Conservation (phyloP, 192 early-diverging fungal genomes). For the Coemansia sp. region DNA sequence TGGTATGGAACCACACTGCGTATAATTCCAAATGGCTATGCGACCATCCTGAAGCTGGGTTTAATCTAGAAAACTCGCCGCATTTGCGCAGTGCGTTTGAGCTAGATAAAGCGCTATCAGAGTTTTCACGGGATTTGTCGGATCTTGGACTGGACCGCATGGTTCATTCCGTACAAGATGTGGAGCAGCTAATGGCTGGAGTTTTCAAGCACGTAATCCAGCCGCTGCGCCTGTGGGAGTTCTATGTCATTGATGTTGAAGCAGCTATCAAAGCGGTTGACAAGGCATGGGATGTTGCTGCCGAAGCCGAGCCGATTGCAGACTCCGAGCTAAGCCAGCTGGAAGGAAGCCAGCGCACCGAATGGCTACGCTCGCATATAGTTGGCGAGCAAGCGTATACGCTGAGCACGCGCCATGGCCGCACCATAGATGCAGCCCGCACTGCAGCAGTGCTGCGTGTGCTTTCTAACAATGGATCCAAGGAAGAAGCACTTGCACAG, state of each 20-base stretch:
- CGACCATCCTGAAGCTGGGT: constrained; percentile 96
- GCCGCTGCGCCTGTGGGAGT: constrained; percentile 82
- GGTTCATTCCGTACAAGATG: constrained; percentile 64
- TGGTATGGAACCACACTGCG: constrained; percentile 99
- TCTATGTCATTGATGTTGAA: constrained; percentile 74
- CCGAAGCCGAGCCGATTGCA: background rate
- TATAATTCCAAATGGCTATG: constrained; percentile 89
- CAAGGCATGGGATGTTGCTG: constrained; percentile 33
- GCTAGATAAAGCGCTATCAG: constrained; percentile 80
- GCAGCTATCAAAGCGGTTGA: constrained; percentile 42
- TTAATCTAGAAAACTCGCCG: constrained; percentile 91
- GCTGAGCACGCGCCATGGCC: constrained; percentile 43
- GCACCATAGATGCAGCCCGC: constrained; percentile 30
- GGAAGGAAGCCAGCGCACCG: constrained; percentile 22
- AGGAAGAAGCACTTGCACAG: constrained; percentile 36
- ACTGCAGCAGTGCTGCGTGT: constrained; percentile 32
- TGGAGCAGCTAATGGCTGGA: constrained; percentile 63
- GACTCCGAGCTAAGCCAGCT: constrained; percentile 19
- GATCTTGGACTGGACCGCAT: constrained; percentile 52
- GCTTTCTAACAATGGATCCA: constrained; percentile 20
- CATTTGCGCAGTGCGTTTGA: constrained; percentile 91
- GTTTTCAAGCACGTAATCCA: constrained; percentile 57
- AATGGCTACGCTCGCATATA: constrained; percentile 44
- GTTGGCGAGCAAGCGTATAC: constrained; percentile 48
- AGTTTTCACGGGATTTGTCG: constrained; percentile 63